Evolutionary conservation across 345 rosid genomes (phyloP).

Genomic region (Pistacia atlantica): DNA sequence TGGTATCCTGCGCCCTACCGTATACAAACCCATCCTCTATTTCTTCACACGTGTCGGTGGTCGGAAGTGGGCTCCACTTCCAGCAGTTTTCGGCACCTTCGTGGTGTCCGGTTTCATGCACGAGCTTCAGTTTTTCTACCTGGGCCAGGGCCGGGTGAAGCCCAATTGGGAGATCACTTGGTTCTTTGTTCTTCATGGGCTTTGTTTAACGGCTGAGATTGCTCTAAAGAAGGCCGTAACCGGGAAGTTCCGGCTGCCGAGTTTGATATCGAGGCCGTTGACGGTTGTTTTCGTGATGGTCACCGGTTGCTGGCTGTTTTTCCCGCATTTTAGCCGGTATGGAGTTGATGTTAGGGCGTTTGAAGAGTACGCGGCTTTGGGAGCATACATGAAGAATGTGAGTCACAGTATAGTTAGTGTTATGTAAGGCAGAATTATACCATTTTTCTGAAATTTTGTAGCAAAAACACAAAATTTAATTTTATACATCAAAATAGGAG

Average conservation of each 20-base stretch:
- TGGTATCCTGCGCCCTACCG: conserved; percentile 55
- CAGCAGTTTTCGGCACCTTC: conserved; percentile 44
- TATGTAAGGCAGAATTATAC: not conserved
- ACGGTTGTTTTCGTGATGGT: conserved; percentile 43
- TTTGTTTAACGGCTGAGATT: conserved; percentile 37
- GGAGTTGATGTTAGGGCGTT: conserved; percentile 32
- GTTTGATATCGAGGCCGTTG: conserved; percentile 28
- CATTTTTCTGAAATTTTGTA: too few species aligned
- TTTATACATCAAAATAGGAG: too few species aligned
- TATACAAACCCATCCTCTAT: conserved; percentile 45
- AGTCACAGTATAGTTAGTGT: conserved; percentile 22
- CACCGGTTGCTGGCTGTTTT: conserved; percentile 46
- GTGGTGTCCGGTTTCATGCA: conserved; percentile 62
- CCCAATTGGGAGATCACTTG: conserved; percentile 53
- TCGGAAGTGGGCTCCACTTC: conserved; percentile 39
- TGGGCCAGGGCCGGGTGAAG: conserved; percentile 32
- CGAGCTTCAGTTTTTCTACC: conserved; percentile 61
- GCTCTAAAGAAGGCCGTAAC: conserved; percentile 37
- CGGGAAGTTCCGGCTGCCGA: conserved; percentile 27
- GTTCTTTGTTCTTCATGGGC: conserved; percentile 62
- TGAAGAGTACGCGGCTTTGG: conserved; percentile 46
- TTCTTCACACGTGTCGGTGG: conserved; percentile 25
- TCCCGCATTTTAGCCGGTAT: conserved; percentile 35
- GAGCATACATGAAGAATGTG: conserved; percentile 16
- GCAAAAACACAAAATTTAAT: too few species aligned